Conservation (phyloP, 225 moss, liverwort and hornwort genomes). For the Neckera pumila region DNA sequence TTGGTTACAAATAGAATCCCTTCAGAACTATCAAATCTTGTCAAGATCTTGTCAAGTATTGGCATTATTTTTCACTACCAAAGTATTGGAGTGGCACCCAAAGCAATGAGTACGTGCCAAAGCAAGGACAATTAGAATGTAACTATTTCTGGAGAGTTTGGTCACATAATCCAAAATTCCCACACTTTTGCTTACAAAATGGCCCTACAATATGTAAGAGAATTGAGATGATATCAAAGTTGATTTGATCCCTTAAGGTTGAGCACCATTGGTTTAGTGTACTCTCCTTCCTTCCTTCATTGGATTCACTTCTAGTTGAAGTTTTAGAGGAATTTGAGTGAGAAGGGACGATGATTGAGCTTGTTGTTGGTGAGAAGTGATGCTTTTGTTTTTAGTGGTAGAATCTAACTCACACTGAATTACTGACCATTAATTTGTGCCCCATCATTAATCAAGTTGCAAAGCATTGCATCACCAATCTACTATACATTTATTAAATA, state of each 20-base stretch:
- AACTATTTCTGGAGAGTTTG: not conserved
- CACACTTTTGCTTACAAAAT: not conserved
- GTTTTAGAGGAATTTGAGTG: not conserved
- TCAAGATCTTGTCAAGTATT: not conserved
- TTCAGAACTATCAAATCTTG: too few species aligned
- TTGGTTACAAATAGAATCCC: too few species aligned
- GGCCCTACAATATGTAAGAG: not conserved
- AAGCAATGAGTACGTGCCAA: not conserved
- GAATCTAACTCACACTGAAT: fast-evolving
- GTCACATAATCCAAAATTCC: not conserved
- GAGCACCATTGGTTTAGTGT: not conserved
- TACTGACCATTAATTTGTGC: not conserved
- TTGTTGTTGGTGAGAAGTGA: not conserved
- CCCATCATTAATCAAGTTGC: fast-evolving
- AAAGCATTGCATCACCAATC: not conserved
- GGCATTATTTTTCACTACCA: not conserved
- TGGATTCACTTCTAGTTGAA: fast-evolving
- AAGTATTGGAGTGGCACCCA: not conserved
- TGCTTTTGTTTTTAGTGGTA: not conserved
- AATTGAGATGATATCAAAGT: not conserved
- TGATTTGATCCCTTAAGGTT: not conserved
- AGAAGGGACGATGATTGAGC: not conserved
- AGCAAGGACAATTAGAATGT: not conserved
- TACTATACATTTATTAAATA: not conserved
- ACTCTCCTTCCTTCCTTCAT: too few species aligned